phyloP scores from a whole-genome alignment of 2,329 filamentous ascomycete species.

The Colletotrichum orbiculare region DNA sequence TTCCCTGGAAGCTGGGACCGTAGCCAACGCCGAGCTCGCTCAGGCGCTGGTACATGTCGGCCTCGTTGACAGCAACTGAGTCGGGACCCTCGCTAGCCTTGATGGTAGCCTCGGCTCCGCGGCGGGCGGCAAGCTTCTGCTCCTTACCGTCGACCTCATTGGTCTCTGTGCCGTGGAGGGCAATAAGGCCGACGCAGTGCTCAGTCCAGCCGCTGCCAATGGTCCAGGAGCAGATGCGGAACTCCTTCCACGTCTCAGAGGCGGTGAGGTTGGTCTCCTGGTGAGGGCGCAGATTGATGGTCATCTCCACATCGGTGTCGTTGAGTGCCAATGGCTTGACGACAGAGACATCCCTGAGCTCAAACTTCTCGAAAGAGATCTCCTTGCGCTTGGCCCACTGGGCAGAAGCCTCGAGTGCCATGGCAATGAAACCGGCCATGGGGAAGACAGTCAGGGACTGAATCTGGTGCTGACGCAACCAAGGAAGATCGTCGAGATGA shows the following conservation, averaged over 20 bases:
- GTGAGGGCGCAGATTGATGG: slow-evolving; percentile 55
- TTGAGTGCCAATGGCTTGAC: slow-evolving; percentile 58
- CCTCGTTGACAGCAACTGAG: slow-evolving; percentile 37
- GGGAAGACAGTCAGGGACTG: slow-evolving; percentile 68
- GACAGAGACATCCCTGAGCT: slow-evolving; percentile 59
- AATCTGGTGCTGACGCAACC: slow-evolving; percentile 68
- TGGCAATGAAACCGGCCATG: slow-evolving; percentile 62
- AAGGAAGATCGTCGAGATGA: slow-evolving; percentile 62
- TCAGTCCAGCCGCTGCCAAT: slow-evolving; percentile 65
- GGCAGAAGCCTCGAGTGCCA: slow-evolving; percentile 61
- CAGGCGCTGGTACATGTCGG: slow-evolving; percentile 58
- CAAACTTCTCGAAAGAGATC: slow-evolving; percentile 53
- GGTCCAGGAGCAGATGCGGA: slow-evolving; percentile 66
- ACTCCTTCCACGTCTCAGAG: slow-evolving; percentile 64
- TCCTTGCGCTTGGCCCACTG: slow-evolving; percentile 38
- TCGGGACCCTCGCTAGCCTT: slow-evolving; percentile 43
- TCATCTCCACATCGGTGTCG: slow-evolving; percentile 62
- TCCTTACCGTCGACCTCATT: slow-evolving; percentile 53
- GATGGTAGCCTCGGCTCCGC: slow-evolving; percentile 45
- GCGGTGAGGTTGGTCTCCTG: slow-evolving; percentile 53
- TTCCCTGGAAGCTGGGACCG: slow-evolving; percentile 62
- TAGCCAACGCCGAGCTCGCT: slow-evolving; percentile 60
- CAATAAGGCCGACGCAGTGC: slow-evolving; percentile 66
- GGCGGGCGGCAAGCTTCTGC: slow-evolving; percentile 41
- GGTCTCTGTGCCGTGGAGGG: slow-evolving; percentile 48